These are phyloP conservation scores for Venturia nashicola DNA, from an alignment of 2,329 filamentous ascomycete species.

Conservation along the genomic window DNA sequence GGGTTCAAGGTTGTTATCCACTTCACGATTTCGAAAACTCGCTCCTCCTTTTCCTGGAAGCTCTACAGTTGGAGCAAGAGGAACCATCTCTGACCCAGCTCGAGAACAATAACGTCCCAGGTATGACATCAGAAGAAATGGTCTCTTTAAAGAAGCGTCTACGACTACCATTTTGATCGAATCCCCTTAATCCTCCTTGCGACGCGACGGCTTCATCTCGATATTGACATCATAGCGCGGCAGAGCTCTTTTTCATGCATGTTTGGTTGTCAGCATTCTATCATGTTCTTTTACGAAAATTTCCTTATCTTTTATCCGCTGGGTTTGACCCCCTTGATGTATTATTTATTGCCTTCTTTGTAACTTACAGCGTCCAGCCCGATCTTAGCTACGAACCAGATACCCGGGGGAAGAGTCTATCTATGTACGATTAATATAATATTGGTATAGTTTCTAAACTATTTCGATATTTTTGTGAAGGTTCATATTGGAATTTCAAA, in stretches of 20 bases:
- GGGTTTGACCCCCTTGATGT: neutral
- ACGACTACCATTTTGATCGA: constrained; percentile 3
- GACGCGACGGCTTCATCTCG: neutral
- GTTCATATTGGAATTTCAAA: too few relatives aligned
- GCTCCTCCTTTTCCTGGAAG: constrained; percentile 29
- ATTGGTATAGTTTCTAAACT: neutral
- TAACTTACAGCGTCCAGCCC: neutral
- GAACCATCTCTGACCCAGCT: constrained; percentile 40
- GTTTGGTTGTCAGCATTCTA: neutral
- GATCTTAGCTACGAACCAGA: neutral
- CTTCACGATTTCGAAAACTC: constrained; percentile 26
- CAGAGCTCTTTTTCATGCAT: neutral
- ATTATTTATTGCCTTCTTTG: neutral
- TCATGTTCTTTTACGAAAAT: neutral
- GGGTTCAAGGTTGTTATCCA: constrained; percentile 20
- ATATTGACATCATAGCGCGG: too few relatives aligned
- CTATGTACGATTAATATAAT: neutral
- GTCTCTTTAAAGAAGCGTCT: constrained; percentile 5
- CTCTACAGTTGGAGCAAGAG: constrained; percentile 30
- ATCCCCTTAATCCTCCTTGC: neutral
- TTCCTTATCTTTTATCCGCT: neutral
- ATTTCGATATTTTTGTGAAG: neutral
- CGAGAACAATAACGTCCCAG: constrained; percentile 29
- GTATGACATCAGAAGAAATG: constrained; percentile 1
- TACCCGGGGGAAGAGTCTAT: neutral